These are phyloP conservation scores for Leccinum ponderosum DNA, from an alignment of 1,284 basidiomycete species.

Conservation along the genomic window DNA sequence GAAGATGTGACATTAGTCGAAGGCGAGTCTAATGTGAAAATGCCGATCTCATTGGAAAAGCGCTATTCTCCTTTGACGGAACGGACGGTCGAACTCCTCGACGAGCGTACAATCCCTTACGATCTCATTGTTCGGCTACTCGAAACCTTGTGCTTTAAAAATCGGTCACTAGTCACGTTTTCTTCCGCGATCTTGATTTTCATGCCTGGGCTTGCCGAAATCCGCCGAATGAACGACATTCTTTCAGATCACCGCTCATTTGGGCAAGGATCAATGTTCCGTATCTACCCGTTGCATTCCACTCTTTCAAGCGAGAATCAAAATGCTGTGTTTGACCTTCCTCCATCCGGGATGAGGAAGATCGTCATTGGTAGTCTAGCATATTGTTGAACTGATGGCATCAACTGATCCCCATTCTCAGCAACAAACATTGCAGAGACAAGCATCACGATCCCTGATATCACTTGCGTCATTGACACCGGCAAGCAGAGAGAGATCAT, in stretches of 20 bases:
- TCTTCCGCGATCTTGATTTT: conserved; percentile 90
- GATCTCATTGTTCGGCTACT: conserved; percentile 89
- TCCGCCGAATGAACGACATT: conserved; percentile 85
- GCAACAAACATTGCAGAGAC: conserved; percentile 79
- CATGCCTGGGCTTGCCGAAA: conserved; percentile 93
- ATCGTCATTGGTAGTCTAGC: conserved; percentile 78
- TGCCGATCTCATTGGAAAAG: conserved; percentile 63
- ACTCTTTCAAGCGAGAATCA: conserved; percentile 91
- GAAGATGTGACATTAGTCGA: conserved; percentile 44
- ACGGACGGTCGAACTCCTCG: conserved; percentile 82
- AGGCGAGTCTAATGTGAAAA: conserved; percentile 35
- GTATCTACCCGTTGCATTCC: conserved; percentile 89
- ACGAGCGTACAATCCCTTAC: conserved; percentile 90
- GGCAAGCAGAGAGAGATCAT: conserved; percentile 95
- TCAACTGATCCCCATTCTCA: conserved; percentile 49
- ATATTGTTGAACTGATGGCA: conserved; percentile 61
- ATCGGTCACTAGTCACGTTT: conserved; percentile 52
- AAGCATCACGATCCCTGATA: conserved; percentile 97
- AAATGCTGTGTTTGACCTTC: conserved; percentile 87
- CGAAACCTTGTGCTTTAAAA: conserved; percentile 84
- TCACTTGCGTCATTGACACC: conserved; percentile 96
- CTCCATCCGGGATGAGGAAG: conserved; percentile 79
- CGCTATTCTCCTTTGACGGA: conserved; percentile 76
- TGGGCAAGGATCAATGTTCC: conserved; percentile 66
- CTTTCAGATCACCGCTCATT: conserved; percentile 79